A percentile compares a stretch with the other conserved stretches of the same genome.
Evolutionary conservation across 768 basidiomycete species (phyloP).

Genomic region (Candolleomyces efflorescens): DNA sequence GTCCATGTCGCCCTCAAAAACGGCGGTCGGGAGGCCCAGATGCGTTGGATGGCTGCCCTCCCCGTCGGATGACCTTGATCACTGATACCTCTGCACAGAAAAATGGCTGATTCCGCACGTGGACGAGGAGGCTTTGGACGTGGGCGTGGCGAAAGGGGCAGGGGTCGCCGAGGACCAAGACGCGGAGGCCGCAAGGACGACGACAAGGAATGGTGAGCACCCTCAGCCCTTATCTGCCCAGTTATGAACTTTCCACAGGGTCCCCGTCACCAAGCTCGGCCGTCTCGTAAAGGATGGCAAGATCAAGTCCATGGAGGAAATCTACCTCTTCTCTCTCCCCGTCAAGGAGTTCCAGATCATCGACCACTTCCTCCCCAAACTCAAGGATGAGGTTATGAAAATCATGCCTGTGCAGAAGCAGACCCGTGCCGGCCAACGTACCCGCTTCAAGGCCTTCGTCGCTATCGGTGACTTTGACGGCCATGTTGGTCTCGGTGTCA

Average conservation of each 20-base stretch:
- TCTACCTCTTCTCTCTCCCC: constrained; percentile 99
- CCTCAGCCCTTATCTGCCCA: not conserved
- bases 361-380: constrained; percentile 97
- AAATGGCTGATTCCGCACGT: constrained; percentile 79
- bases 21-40: constrained; percentile 11
- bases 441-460: constrained; percentile 99
- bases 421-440: constrained; percentile 98
- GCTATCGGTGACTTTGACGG: constrained; percentile 99
- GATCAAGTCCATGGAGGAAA: constrained; percentile 99
- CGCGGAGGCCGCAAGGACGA: constrained; percentile 99
- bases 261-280: constrained; percentile 98
- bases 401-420: constrained; percentile 99
- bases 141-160: constrained; percentile 88
- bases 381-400: constrained; percentile 99
- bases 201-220: constrained; percentile 94
- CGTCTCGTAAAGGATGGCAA: constrained; percentile 99
- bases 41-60: constrained; percentile 47
- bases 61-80: constrained; percentile 36
- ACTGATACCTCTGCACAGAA: constrained; percentile 20
- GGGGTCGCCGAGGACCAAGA: constrained; percentile 85
- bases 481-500: constrained; percentile 98
- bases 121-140: constrained; percentile 77
- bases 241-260: constrained; percentile 42
- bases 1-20: not conserved
- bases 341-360: constrained; percentile 99